Evolutionary conservation across 805 yeast genomes (phyloP), one percentile per base, ranked within the genome.

Genomic region (Pachysolen tannophilus): DNA sequence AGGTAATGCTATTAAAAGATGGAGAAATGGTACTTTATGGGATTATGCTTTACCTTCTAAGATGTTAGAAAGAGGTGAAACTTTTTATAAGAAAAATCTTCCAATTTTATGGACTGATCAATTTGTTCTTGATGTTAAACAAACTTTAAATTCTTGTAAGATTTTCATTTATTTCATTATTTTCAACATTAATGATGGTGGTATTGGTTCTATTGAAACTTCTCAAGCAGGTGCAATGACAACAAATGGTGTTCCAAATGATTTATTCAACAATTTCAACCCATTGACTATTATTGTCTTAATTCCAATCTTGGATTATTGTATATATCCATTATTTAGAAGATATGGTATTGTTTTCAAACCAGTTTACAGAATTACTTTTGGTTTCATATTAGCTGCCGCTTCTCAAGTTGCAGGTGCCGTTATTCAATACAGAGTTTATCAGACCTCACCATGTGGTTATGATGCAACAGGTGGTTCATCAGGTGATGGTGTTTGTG

Each of bases 201-300:
- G 75, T 42, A 57, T 69, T 45, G 73, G 73, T 20, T 55, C 67
- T 27, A 42, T 53, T 10, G 72, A 65, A 47, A 69, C 63, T 39
- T 66, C 74, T 3, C 76, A 70, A 50, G 75, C 76, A 32, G 74
- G 72, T 41, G 61, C 72, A 20, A 69, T 72, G 77, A 51, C 63
- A 8, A 56, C 69, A 20, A 55, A 67, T 20, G 73, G 74, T 31
- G 72, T 72, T 44, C 77, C 77, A 40, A 72, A 72, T 46, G 78
- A 72, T 58, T 61, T 72, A 45, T 67, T 70, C 56, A 63, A 58
- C 43, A 71, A 69, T 47, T 69, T 72, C 56, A 72, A 72, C 45
- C 75, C 74, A 30, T 58, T 72, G 40, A 64, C 76, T 13, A 72
- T 72, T 45, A 68, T 72, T 41, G 58, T 71, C 32, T 55, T 67